Base-by-base conservation (phyloP, 2,329 filamentous ascomycete genomes). In the Monilinia aucupariae region DNA sequence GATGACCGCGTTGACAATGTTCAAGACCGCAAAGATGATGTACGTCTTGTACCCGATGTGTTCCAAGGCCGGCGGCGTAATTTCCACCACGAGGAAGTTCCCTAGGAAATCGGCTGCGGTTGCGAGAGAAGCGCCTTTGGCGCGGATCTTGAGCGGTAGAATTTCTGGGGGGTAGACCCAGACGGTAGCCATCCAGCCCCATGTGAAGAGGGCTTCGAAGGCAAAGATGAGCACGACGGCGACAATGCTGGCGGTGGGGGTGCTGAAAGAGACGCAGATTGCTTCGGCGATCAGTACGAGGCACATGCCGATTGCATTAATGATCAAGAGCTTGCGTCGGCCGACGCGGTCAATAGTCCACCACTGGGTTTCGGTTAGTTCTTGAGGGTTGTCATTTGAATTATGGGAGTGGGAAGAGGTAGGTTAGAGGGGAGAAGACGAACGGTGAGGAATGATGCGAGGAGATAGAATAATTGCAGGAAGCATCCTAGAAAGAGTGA, bases 381-480 rank as follows among this genome's bases (percentile, higher is more conserved):
- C 27, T 74, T 5, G 81, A n/a, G n/a, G n/a, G 73, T 34, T 77
- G 79, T 41, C 76, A 70, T 62, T 78, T 73, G 65, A 80, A 80
- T 22, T 47, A 20, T 20, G 47, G 47, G 15, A 6, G 27, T 30
- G 27, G 3, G 27, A 10, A 17, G 20, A 1, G 13, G 17, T 17
- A 17, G 9, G 15, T 41, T 43, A 2, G 39, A 43, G 48, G 5
- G 17, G 39, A 43, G 27, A 32, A 27, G 17, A 50, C 27, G 17
- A 50, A 32, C 27, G 12, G 27, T 50, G 30, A 50, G 27, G 27
- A 50, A 50, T 50, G 27, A 32, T 20, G 47, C 47, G 13, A 49
- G 30, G 2, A 30, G 4, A 17, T 49, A 30, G 25, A 49, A 27
- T 30, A 27, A 48, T 30, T 49, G 47, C 15, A 49, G 25, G 30